These are phyloP conservation scores for Diaporthe destruens DNA, from an alignment of 2,329 filamentous ascomycete genomes.

Conservation along the genomic window DNA sequence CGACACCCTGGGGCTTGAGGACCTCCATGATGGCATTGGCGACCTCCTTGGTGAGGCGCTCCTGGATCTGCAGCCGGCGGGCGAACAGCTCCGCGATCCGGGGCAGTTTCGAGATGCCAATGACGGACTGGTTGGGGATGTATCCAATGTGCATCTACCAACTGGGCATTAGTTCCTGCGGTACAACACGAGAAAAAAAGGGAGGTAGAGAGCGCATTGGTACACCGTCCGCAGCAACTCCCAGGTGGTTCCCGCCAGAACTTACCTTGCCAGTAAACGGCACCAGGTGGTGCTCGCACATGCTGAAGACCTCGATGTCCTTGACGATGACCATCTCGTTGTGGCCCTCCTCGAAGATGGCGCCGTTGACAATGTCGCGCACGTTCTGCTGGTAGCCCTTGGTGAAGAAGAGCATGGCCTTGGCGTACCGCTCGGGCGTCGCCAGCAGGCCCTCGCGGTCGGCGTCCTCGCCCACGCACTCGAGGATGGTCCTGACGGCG, in stretches of 20 bases:
- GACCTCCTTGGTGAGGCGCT: constrained; percentile 95
- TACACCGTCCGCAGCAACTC: neutral
- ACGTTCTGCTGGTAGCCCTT: constrained; percentile 98
- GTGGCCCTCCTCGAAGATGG: constrained; percentile 96
- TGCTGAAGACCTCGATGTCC: constrained; percentile 93
- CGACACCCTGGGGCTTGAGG: constrained; percentile 92
- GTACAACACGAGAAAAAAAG: no score
- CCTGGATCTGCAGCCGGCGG: constrained; percentile 93
- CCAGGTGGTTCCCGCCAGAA: neutral
- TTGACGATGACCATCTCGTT: constrained; percentile 98
- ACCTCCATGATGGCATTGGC: constrained; percentile 94
- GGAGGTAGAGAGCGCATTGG: neutral
- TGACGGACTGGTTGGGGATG: constrained; percentile 90
- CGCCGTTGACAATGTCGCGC: constrained; percentile 89
- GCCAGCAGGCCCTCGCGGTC: constrained; percentile 73
- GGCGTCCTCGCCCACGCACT: constrained; percentile 77
- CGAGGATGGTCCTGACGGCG: constrained; percentile 75
- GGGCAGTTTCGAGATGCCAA: constrained; percentile 95
- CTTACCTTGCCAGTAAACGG: constrained; percentile 93
- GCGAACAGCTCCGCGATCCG: constrained; percentile 98
- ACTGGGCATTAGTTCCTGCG: neutral
- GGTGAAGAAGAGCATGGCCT: constrained; percentile 95
- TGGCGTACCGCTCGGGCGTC: constrained; percentile 89
- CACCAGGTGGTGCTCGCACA: constrained; percentile 98
- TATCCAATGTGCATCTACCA: constrained; percentile 97